phyloP scores from a whole-genome alignment of 805 yeast species.

The Yarrowia sp. region DNA sequence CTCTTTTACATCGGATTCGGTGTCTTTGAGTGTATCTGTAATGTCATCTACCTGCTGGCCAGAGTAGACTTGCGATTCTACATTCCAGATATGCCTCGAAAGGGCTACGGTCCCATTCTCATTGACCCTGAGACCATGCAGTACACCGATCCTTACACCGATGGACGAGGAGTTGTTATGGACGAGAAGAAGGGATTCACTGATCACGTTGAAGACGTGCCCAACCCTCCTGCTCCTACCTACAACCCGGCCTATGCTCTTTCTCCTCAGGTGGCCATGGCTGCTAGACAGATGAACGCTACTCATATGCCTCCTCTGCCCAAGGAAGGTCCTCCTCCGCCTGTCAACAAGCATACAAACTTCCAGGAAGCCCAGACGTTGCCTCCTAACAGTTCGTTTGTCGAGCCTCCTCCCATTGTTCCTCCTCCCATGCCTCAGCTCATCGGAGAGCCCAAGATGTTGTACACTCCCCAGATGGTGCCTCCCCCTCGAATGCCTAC shows the following conservation, averaged over 20 bases:
- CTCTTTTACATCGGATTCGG: conserved; percentile 74
- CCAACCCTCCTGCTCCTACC: conserved; percentile 11
- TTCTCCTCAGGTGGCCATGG: conserved; percentile 27
- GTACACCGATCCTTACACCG: conserved; percentile 17
- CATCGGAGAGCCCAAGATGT: conserved; percentile 14
- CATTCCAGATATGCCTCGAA: conserved; percentile 68
- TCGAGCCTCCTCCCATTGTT: conserved; percentile 15
- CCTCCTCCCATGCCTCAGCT: conserved; percentile 19
- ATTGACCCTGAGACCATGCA: conserved; percentile 27
- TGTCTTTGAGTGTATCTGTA: conserved; percentile 64
- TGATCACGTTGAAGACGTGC: conserved; percentile 15
- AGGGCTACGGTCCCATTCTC: conserved; percentile 40
- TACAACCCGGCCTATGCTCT: conserved; percentile 24
- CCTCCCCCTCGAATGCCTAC: conserved; percentile 19
- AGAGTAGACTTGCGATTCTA: conserved; percentile 80
- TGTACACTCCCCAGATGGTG: conserved; percentile 23
- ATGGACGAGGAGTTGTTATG: neutral
- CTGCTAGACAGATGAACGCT: conserved; percentile 11
- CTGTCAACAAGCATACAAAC: conserved; percentile 12
- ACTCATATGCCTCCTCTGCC: neutral
- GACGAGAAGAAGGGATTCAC: conserved; percentile 28
- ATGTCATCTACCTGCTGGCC: conserved; percentile 62
- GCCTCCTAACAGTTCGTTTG: conserved; percentile 15
- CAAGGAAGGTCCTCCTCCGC: neutral
- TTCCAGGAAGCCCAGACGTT: neutral